Evolutionary conservation across 768 basidiomycete genomes (phyloP).

Genomic region (Candolleomyces efflorescens): DNA sequence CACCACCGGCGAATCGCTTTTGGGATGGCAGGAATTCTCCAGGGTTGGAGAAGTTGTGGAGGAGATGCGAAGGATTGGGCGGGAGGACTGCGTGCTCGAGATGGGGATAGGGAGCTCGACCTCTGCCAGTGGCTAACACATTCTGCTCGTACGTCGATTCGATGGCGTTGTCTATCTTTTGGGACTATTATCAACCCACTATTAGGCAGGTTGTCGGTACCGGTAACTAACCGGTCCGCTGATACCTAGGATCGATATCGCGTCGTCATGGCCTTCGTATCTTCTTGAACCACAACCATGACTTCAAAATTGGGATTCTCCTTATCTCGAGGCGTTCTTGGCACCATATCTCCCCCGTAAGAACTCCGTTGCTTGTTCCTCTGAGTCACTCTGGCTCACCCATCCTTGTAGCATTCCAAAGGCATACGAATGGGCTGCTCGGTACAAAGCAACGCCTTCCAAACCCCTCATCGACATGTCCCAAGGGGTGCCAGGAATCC

Average conservation of each 20-base stretch:
- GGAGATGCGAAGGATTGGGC: conserved; percentile 55
- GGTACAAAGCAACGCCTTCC: conserved; percentile 35
- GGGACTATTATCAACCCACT: no score
- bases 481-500: conserved; percentile 68
- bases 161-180: background rate
- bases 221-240: background rate
- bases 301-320: conserved; percentile 23
- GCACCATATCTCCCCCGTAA: conserved; percentile 45
- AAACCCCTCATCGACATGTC: conserved; percentile 65
- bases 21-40: conserved; percentile 58
- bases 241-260: background rate
- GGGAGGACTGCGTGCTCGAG: conserved; percentile 52
- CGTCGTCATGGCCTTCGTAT: background rate
- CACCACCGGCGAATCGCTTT: conserved; percentile 1
- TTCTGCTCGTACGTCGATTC: background rate
- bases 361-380: conserved; percentile 5
- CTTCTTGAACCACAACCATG: conserved; percentile 6
- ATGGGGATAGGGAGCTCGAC: conserved; percentile 54
- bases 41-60: conserved; percentile 69
- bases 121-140: background rate
- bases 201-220: background rate
- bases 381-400: background rate
- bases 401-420: conserved; percentile 43
- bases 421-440: conserved; percentile 52
- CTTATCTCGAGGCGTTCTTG: conserved; percentile 37